These are phyloP conservation scores for Tylopilus sp. DNA, from an alignment of 1,284 basidiomycete species.

Conservation along the genomic window DNA sequence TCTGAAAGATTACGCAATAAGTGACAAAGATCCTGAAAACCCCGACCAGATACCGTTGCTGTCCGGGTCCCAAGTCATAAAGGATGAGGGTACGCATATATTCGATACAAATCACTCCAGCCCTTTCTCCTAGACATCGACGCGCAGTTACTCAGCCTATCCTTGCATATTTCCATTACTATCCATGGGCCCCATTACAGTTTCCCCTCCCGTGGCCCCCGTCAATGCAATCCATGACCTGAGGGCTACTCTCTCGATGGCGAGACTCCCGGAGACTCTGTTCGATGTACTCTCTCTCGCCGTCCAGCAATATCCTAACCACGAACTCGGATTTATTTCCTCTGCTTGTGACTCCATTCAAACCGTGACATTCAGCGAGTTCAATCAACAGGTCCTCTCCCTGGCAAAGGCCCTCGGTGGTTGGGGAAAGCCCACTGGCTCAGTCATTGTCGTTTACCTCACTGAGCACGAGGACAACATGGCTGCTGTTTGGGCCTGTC, in stretches of 20 bases:
- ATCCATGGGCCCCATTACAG: conserved; percentile 17
- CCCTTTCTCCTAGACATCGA: conserved; percentile 2
- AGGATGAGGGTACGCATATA: not conserved
- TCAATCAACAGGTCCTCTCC: conserved; percentile 17
- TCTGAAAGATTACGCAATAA: too few species aligned
- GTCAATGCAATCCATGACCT: conserved; percentile 8
- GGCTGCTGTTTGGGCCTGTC: conserved; percentile 35
- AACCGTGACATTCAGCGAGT: conserved; percentile 31
- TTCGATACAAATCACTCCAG: not conserved
- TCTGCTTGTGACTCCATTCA: conserved; percentile 35
- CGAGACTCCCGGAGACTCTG: conserved; percentile 18
- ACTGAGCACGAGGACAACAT: conserved; percentile 37
- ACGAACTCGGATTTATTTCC: conserved; percentile 28
- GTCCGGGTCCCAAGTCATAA: too few species aligned
- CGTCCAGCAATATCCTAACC: conserved; percentile 24
- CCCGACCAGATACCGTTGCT: too few species aligned
- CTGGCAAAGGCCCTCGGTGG: conserved; percentile 21
- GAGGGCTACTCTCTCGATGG: conserved; percentile 13
- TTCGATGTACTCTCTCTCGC: conserved; percentile 25
- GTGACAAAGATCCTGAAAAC: too few species aligned
- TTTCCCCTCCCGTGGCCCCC: conserved; percentile 9
- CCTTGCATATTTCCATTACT: not conserved
- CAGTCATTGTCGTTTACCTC: conserved; percentile 31
- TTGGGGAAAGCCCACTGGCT: conserved; percentile 29
- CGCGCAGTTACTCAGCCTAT: not conserved